A percentile compares a stretch with the other conserved stretches of the same genome.
Conservation (phyloP, 495 filamentous ascomycete species). For the Delitschia confertaspora region DNA sequence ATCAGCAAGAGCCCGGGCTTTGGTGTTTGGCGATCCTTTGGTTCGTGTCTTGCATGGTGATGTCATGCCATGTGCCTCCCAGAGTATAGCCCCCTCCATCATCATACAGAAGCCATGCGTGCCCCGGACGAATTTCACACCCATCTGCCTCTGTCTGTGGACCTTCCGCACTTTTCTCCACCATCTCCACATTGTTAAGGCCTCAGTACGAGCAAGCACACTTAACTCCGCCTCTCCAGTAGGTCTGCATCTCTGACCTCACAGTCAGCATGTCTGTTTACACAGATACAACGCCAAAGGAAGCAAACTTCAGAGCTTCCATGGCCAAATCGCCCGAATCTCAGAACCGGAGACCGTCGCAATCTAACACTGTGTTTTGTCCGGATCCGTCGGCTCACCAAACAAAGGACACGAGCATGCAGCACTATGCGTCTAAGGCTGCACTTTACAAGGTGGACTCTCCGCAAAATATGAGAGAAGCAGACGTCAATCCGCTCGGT, state of each 20-base stretch:
- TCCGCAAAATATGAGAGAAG: conserved; percentile 35
- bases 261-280: conserved; percentile 16
- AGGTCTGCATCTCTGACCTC: too few relatives aligned
- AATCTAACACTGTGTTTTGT: conserved; percentile 23
- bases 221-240: too few relatives aligned
- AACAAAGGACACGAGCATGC: conserved; percentile 27
- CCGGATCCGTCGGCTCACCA: conserved; percentile 36
- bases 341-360: not conserved
- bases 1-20: too few relatives aligned
- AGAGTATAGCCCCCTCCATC: too few relatives aligned
- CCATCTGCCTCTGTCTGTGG: too few relatives aligned
- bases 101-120: too few relatives aligned
- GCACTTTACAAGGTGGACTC: conserved; percentile 37
- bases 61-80: too few relatives aligned
- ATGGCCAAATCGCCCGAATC: not conserved
- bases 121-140: too few relatives aligned
- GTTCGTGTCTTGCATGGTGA: too few relatives aligned
- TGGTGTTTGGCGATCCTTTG: too few relatives aligned
- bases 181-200: not conserved
- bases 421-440: conserved; percentile 37
- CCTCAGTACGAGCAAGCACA: conserved; percentile 1
- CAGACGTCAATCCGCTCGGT: conserved; percentile 35
- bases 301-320: conserved; percentile 2
- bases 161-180: too few relatives aligned
- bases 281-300: conserved; percentile 14